Base-by-base conservation (phyloP, 139 green algal species). In the Volvox africanus region DNA sequence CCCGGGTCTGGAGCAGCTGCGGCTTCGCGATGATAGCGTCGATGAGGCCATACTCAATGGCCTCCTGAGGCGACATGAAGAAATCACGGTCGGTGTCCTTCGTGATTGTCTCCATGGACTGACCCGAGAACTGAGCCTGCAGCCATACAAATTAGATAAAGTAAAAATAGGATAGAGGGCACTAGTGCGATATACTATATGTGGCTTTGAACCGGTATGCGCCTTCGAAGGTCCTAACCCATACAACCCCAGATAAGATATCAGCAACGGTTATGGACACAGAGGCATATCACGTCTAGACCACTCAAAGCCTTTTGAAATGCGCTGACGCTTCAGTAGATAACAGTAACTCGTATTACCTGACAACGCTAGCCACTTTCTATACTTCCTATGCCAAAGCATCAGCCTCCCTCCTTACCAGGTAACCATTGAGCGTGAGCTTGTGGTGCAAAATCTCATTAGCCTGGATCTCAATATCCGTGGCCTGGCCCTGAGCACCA, bases 381-480 rank as follows among this genome's bases (percentile, higher is more conserved):
- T n/a, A n/a, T n/a, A n/a, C n/a, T n/a, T n/a, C n/a, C n/a, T n/a
- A n/a, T n/a, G n/a, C n/a, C 44, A 5, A 55, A 55, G 44, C 44
- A 55, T 55, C 44, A 55, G 44, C 44, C 44, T 37, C 32, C 19
- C 2, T 55, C 30, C 93, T 24, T 73, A 96, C 94, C 88, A 99
- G 95, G 95, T 99, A 99, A 5, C 97, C 97, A 88, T 99, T 99
- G 33, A 99, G 96, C 14, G 97, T 99, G 44, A 99, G 95, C 95
- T 99, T 99, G 96, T 99, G 98, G 94, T 99, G 98, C 95, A 99
- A 92, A 91, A 99, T 99, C 95, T 99, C 98, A 90, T 99, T 99
- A 24, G 98, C 98, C 95, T 99, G 96, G 92, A 99, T 99, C 95
- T 99, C 98, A 92, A 99, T 99, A 91, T 99, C 98, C 55, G 98